Evolutionary conservation across 2,329 filamentous ascomycete species (phyloP).

Genomic region (Pestalotiopsis sp.): DNA sequence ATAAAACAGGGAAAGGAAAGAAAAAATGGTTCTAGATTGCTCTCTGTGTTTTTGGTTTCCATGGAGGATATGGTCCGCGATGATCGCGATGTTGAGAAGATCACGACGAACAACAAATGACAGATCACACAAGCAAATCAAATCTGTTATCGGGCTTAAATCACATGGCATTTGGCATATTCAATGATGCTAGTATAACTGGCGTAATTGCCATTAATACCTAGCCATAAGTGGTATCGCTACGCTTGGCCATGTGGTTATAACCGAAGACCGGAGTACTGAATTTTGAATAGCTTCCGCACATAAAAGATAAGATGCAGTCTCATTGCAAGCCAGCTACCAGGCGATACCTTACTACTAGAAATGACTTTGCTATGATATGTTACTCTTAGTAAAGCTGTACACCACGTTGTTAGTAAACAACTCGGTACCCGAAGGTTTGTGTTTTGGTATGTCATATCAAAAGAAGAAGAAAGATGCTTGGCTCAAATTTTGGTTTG

Average conservation of each 20-base stretch:
- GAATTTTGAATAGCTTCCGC: not conserved
- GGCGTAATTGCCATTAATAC: not conserved
- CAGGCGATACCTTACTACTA: not conserved
- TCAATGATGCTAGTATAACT: not conserved
- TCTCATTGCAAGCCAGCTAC: not conserved
- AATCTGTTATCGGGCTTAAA: too few species aligned
- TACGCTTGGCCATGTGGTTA: not conserved
- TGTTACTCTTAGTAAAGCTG: too few species aligned
- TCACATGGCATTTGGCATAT: too few species aligned
- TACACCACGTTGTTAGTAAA: too few species aligned
- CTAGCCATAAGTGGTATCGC: not conserved
- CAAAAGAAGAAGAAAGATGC: too few species aligned
- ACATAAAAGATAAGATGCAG: not conserved
- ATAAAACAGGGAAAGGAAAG: not conserved
- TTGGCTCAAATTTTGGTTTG: too few species aligned
- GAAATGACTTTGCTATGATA: not conserved
- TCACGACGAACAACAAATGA: too few species aligned
- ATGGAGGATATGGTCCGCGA: not conserved
- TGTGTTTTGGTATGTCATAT: too few species aligned
- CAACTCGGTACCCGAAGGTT: too few species aligned
- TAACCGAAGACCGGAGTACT: not conserved
- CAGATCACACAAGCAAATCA: too few species aligned
- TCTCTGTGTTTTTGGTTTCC: not conserved
- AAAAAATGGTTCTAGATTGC: not conserved
- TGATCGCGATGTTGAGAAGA: not conserved